These are phyloP conservation scores for Alternaria arborescens DNA, from an alignment of 2,329 filamentous ascomycete species.

Conservation along the genomic window DNA sequence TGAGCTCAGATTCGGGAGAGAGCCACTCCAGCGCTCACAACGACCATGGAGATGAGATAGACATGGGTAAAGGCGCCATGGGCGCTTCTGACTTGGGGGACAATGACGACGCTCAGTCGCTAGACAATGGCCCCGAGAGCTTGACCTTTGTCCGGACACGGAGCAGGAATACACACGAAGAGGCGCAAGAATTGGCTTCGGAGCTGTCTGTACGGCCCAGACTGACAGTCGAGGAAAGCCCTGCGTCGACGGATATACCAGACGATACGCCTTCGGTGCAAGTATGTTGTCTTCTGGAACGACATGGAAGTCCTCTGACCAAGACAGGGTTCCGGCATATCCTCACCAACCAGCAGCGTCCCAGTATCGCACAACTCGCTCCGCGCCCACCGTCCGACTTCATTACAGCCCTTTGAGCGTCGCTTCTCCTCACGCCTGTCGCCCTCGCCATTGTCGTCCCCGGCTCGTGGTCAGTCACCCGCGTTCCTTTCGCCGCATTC, in stretches of 20 bases:
- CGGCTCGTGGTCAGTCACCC: constrained; percentile 74
- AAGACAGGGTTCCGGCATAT: constrained; percentile 61
- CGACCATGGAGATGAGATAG: constrained; percentile 39
- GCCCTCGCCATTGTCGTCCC: constrained; percentile 66
- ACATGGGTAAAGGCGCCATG: constrained; percentile 50
- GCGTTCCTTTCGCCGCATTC: constrained; percentile 80
- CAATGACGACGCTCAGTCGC: constrained; percentile 35
- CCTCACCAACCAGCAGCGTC: constrained; percentile 76
- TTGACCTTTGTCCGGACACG: constrained; percentile 45
- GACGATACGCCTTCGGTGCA: constrained; percentile 87
- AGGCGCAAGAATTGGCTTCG: constrained; percentile 34
- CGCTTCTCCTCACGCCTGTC: constrained; percentile 89
- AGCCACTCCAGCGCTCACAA: constrained; percentile 68
- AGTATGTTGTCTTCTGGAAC: constrained; percentile 59
- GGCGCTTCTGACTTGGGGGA: constrained; percentile 26
- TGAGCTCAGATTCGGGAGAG: constrained; percentile 74
- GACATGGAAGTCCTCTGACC: constrained; percentile 19
- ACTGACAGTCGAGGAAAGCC: constrained; percentile 62
- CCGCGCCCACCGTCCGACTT: constrained; percentile 77
- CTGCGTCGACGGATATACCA: constrained; percentile 76
- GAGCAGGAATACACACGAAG: constrained; percentile 21
- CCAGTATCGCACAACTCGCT: constrained; percentile 74
- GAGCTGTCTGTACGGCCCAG: constrained; percentile 28
- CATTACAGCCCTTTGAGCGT: constrained; percentile 91
- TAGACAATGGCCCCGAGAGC: constrained; percentile 35